Conservation (phyloP, 2,329 filamentous ascomycete genomes). For the Ascosphaera apis region DNA sequence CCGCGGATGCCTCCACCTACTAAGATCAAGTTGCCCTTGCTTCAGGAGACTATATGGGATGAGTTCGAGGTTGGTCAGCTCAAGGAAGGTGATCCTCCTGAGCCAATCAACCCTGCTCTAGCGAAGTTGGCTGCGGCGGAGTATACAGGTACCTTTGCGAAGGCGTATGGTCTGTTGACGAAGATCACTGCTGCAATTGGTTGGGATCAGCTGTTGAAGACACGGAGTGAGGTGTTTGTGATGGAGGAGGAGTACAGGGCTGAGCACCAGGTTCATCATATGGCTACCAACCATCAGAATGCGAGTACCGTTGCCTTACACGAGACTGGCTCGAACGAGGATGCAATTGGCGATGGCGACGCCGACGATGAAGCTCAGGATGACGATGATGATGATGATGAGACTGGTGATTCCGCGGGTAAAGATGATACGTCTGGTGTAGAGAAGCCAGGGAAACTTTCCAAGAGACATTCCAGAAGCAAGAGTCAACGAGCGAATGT, state of each 20-base stretch:
- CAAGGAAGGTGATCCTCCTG: conserved; percentile 48
- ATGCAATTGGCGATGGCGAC: conserved; percentile 16
- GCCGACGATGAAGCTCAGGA: conserved; percentile 8
- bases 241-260: conserved; percentile 98
- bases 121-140: conserved; percentile 65
- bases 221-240: conserved; percentile 89
- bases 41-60: conserved; percentile 74
- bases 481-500: conserved; percentile 55
- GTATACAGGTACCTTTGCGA: conserved; percentile 88
- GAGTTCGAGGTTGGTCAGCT: conserved; percentile 82
- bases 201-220: conserved; percentile 89
- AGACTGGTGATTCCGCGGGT: conserved; percentile 12
- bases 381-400: conserved; percentile 7
- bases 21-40: conserved; percentile 64
- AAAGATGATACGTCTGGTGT: conserved; percentile 19
- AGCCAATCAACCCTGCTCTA: conserved; percentile 70
- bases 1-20: conserved; percentile 84
- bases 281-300: conserved; percentile 34
- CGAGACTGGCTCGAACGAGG: conserved; percentile 32
- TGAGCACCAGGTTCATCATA: conserved; percentile 31
- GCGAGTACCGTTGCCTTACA: conserved; percentile 60
- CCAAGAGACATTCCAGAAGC: conserved; percentile 51
- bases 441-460: conserved; percentile 52
- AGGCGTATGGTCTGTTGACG: conserved; percentile 81
- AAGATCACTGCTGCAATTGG: conserved; percentile 93